Percentiles rank a stretch among this genome's conserved stretches.
phyloP scores from a whole-genome alignment of 2,329 filamentous ascomycete genomes.

The Tolypocladium album region DNA sequence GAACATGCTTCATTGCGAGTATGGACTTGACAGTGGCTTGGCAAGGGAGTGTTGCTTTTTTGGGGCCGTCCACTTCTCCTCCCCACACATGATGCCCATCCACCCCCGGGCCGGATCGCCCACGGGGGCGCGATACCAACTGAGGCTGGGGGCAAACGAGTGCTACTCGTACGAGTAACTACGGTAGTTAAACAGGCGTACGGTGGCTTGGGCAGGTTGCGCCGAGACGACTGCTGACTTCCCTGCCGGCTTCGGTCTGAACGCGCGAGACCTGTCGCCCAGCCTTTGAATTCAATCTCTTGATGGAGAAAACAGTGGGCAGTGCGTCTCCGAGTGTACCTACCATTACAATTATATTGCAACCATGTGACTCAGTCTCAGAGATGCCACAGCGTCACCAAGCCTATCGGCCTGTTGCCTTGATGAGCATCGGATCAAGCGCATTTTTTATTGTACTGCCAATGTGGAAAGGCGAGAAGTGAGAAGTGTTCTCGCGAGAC shows the following conservation, averaged over 20 bases:
- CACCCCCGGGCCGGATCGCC: neutral
- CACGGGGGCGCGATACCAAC: neutral
- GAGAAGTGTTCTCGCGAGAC: neutral
- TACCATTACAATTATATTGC: no score
- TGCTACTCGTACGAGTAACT: neutral
- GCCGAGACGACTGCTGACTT: neutral
- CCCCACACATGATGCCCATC: neutral
- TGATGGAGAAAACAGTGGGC: neutral
- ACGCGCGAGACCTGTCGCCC: no score
- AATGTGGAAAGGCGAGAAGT: neutral
- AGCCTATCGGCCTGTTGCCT: neutral
- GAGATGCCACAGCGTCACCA: neutral
- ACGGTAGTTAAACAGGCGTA: no score
- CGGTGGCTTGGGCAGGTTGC: no score
- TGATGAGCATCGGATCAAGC: neutral
- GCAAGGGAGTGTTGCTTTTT: neutral
- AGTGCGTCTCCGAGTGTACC: neutral
- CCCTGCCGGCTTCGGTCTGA: no score
- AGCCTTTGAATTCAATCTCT: no score
- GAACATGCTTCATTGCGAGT: neutral
- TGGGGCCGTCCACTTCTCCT: neutral
- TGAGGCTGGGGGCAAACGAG: neutral
- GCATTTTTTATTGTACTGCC: neutral
- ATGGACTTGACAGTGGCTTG: neutral
- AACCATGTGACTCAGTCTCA: neutral